A percentile compares a stretch with the other conserved stretches of the same genome.
Evolutionary conservation across 108 stramenopile species (phyloP).

Genomic region (Nannochloropsis oceanica): DNA sequence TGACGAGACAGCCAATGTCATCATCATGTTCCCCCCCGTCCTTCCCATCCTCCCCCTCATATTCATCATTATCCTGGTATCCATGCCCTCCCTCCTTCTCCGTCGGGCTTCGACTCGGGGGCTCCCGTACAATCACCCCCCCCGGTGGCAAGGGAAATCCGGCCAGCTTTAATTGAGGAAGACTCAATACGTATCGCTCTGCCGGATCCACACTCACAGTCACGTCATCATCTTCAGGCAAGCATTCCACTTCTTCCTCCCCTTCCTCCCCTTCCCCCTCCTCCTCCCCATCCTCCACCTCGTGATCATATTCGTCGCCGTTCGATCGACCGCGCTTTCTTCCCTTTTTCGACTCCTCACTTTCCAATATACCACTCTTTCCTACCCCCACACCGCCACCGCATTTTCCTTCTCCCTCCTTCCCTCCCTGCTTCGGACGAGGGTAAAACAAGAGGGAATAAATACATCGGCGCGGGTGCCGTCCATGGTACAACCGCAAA

Average conservation of each 20-base stretch:
- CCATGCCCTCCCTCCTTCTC: not conserved
- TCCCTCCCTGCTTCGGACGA: not conserved
- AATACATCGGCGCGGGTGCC: not conserved
- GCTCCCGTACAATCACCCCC: not conserved
- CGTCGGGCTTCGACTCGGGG: not conserved
- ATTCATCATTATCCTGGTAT: not conserved
- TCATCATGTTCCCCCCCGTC: not conserved
- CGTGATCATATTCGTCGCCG: not conserved
- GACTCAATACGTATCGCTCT: not conserved
- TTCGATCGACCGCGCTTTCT: not conserved
- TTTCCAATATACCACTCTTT: not conserved
- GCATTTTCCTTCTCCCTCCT: not conserved
- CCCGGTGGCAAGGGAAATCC: not conserved
- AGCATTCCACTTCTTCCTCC: not conserved
- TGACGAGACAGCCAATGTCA: not conserved
- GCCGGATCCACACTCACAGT: not conserved
- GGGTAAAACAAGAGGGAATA: not conserved
- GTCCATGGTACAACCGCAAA: not conserved
- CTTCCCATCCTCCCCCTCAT: not conserved
- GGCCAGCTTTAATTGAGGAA: not conserved
- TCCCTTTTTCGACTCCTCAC: not conserved
- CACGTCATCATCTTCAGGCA: not conserved
- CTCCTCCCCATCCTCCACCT: not conserved
- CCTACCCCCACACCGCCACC: not conserved
- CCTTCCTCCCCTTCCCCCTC: not conserved